Conservation (phyloP, 2,329 filamentous ascomycete species). For the Chrysoporthe puriensis region DNA sequence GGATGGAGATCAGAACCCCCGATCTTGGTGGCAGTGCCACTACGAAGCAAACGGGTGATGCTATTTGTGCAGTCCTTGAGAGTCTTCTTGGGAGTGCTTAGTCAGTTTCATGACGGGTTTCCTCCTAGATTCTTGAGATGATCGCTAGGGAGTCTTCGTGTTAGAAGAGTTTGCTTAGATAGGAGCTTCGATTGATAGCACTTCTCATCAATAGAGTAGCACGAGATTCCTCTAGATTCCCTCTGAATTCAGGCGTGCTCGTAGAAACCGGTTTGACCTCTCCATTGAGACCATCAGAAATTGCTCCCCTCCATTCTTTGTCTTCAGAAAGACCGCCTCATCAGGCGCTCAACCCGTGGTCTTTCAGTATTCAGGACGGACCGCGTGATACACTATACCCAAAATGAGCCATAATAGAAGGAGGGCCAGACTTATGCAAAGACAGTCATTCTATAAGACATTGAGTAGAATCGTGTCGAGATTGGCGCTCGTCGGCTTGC, state of each 20-base stretch:
- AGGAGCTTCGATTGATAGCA: too few relatives aligned
- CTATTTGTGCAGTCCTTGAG: slow-evolving; percentile 20
- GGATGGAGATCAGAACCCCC: slow-evolving; percentile 51
- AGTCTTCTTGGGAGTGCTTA: background rate
- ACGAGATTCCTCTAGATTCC: too few relatives aligned
- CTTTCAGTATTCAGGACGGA: background rate
- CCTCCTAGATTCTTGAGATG: too few relatives aligned
- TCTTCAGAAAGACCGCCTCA: background rate
- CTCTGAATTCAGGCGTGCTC: too few relatives aligned
- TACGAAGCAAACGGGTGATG: slow-evolving; percentile 31
- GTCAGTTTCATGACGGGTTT: background rate
- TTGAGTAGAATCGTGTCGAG: background rate
- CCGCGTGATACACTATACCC: background rate
- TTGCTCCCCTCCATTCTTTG: background rate
- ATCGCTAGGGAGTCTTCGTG: too few relatives aligned
- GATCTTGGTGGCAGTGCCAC: slow-evolving; percentile 32
- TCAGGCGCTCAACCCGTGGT: background rate
- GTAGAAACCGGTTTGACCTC: too few relatives aligned
- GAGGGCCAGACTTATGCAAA: background rate
- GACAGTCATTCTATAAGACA: background rate
- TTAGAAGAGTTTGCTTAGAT: too few relatives aligned
- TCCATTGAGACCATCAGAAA: too few relatives aligned
- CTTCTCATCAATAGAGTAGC: too few relatives aligned
- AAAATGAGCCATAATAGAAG: background rate
- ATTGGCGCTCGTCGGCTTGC: background rate